phyloP scores from a whole-genome alignment of 768 basidiomycete species.

The Pleurotus eryngii region DNA sequence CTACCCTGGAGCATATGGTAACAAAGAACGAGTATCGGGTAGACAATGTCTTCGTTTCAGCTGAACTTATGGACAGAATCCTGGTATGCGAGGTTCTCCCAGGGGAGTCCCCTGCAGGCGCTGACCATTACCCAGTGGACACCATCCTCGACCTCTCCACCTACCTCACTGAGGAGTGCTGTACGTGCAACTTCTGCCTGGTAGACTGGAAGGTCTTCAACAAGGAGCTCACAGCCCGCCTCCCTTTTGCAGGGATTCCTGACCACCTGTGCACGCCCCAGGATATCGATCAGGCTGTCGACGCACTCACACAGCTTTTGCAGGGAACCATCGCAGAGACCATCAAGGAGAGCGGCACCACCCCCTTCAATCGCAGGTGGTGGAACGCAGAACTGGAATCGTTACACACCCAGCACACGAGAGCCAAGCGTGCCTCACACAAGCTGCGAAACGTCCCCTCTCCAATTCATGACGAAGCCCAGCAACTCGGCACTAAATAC shows the following conservation, averaged over 20 bases:
- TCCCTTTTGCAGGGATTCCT: not conserved
- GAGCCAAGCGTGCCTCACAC: not conserved
- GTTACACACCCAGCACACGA: not conserved
- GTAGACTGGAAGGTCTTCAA: conserved; percentile 29
- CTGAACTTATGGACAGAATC: not conserved
- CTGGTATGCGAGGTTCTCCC: not conserved
- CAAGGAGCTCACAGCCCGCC: not conserved
- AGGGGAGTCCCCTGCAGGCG: not conserved
- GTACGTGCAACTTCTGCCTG: conserved; percentile 20
- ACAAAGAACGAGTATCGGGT: too few relatives aligned
- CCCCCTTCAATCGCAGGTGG: not conserved
- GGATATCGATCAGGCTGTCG: not conserved
- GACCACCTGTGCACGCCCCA: not conserved
- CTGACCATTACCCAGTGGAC: not conserved
- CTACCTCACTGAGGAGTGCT: not conserved
- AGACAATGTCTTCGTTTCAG: not conserved
- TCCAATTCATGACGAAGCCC: not conserved
- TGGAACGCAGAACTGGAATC: not conserved
- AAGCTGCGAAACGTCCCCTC: not conserved
- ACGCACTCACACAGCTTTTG: not conserved
- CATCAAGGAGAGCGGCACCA: not conserved
- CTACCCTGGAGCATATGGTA: not conserved
- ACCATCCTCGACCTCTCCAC: conserved; percentile 13
- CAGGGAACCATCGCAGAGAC: not conserved
- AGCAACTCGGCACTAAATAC: not conserved